Base-by-base conservation (phyloP, 371 early-diverging fungal genomes). In the Mortierella sp. region DNA sequence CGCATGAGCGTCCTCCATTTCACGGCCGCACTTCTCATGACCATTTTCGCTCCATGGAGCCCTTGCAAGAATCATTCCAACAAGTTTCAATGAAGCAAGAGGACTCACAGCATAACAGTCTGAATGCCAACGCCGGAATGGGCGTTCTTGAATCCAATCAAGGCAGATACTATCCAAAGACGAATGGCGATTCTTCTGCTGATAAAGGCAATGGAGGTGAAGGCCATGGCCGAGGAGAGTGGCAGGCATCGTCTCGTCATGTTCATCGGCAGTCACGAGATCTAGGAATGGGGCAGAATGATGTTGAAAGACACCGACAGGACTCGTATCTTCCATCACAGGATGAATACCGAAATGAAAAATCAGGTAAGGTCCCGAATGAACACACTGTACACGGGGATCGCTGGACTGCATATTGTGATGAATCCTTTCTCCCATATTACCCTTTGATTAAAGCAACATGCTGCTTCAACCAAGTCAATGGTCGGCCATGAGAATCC, bases 1-100 rank as follows among this genome's bases (percentile, higher is more conserved):
- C 46, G 21, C 16, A 9, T 46, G 46, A 57, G 3, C 46, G 30
- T 19, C 43, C 58, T 28, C 23, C 48, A n/a, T 16, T 9, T 13
- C 48, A 47, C 21, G 42, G 39, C 45, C 58, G 47, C 10, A 2
- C 23, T 31, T 7, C 38, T 0, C 31, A 46, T 57, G 58, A 47
- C 47, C 58, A 57, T 16, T 57, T 57, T 45, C 58, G 58, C 34
- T 57, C 58, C 1, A 28, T 57, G 31, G 58, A 57, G 46, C 19
- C 28, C 10, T 14, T 28, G 23, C 56, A n/a, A 31, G 58, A 57
- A 13, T 31, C 58, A 28, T 45, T n/a, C 21, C 56, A 27, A 42
- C 21, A 24, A 24, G 6, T 42, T 21, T 26, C 13, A 43, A 7
- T 45, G 46, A 47, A 45, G 18, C 43, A 21, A 24, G 56, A 41